phyloP scores from a whole-genome alignment of 1,284 basidiomycete species.

The Cronartium ribicola region DNA sequence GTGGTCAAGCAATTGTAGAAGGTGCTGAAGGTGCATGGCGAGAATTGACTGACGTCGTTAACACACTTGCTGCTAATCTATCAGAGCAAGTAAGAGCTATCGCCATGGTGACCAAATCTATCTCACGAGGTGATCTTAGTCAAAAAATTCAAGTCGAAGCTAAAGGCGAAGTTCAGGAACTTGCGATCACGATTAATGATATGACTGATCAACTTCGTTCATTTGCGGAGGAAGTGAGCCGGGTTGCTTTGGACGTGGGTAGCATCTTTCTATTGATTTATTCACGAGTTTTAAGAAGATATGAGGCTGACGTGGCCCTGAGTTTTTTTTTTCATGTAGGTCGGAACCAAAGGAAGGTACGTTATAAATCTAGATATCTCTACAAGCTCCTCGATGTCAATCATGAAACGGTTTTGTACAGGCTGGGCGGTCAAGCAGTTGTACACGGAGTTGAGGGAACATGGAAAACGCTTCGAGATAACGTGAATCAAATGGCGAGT shows the following conservation, averaged over 20 bases:
- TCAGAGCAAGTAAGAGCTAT: slow-evolving; percentile 93
- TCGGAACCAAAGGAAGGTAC: slow-evolving; percentile 38
- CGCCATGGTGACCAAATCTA: slow-evolving; percentile 91
- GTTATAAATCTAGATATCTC: background rate
- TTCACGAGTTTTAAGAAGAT: background rate
- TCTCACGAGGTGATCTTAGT: slow-evolving; percentile 87
- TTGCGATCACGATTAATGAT: slow-evolving; percentile 96
- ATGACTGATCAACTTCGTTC: slow-evolving; percentile 72
- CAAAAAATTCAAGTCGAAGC: slow-evolving; percentile 97
- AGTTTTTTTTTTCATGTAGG: background rate
- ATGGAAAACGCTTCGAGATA: slow-evolving; percentile 52
- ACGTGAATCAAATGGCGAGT: slow-evolving; percentile 61
- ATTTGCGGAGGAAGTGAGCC: slow-evolving; percentile 90
- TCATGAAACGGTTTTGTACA: slow-evolving; percentile 19
- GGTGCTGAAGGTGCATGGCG: slow-evolving; percentile 93
- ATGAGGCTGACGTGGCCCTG: background rate
- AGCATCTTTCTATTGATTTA: background rate
- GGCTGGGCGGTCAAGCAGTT: slow-evolving; percentile 52
- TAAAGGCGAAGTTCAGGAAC: slow-evolving; percentile 88
- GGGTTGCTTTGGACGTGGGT: slow-evolving; percentile 66
- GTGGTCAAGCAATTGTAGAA: slow-evolving; percentile 85
- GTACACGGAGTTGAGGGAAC: slow-evolving; percentile 52
- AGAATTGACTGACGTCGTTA: slow-evolving; percentile 81
- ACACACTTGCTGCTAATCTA: slow-evolving; percentile 81
- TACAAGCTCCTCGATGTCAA: background rate